Evolutionary conservation across 305 asterid species (phyloP), one percentile per base, ranked within the genome.

Genomic region (Fraxinus xanthoxyloides): DNA sequence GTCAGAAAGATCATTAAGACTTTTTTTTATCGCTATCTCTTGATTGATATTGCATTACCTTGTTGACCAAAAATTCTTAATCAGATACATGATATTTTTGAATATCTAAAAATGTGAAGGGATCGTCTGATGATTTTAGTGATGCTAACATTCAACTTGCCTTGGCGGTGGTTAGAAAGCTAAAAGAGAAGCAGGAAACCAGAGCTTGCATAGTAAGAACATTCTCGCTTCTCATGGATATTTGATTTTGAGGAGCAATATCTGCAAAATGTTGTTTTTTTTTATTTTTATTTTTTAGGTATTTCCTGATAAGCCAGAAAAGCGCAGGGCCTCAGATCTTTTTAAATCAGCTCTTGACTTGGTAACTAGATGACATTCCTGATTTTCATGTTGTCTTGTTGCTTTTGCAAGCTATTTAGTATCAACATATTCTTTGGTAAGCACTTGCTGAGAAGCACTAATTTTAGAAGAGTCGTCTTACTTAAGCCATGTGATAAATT

Each of bases 101-200:
- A 85, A 75, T 80, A 88, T 78, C 75, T 86, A 77, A 84, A 81
- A 67, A 70, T 86, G 81, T 88, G 90, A 85, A 96, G 99, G 99
- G 99, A 69, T 96, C 98, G 30, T 96, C 98, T 23, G 99, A 96
- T 82, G 98, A 93, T 21, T 96, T 86, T 86, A 92, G 94, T 79
- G 99, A 94, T 88, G 99, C 99, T 89, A 96, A 96, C 89, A 92
- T 96, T 85, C 98, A 96, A 88, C 98, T 96, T 84, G 95, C 85
- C 21, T 78, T 96, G 87, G 91, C 99, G 76, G 94, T 92, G 80
- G 92, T 94, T 46, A 89, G 88, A 84, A 94, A 91, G 86, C 94
- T 94, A 77, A 89, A 87, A 85, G 92, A 88, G 90, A 96, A 90
- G 92, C 93, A 82, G 87, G 98, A 93, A 86, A 94, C 97, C 76